These are phyloP conservation scores for Penicillium sp. DNA, from an alignment of 2,329 filamentous ascomycete genomes.

Conservation along the genomic window DNA sequence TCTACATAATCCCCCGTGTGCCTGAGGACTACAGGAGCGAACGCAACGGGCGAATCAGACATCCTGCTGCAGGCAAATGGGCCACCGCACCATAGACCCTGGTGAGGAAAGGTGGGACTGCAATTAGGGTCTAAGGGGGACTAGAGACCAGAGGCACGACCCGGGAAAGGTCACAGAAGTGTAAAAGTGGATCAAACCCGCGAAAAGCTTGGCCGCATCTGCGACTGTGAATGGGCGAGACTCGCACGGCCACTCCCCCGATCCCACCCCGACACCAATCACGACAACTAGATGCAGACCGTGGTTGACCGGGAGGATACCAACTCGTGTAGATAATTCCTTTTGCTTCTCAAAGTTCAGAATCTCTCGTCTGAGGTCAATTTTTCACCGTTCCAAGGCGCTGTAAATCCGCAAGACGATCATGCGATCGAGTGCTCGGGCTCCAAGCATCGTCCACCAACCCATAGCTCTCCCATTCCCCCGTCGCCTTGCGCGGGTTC, in stretches of 20 bases:
- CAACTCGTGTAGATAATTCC: not conserved
- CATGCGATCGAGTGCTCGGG: conserved; percentile 58
- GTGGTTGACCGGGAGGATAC: not conserved
- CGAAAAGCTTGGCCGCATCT: conserved; percentile 1
- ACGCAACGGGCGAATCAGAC: not conserved
- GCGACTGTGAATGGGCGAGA: not conserved
- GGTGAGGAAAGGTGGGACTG: too few relatives aligned
- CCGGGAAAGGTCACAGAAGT: not conserved
- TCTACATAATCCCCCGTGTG: not conserved
- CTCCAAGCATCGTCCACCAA: conserved; percentile 63
- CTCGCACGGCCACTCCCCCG: not conserved
- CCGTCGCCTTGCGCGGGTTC: conserved; percentile 63
- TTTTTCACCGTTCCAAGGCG: not conserved
- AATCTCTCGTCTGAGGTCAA: too few relatives aligned
- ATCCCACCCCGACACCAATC: not conserved
- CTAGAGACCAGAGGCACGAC: too few relatives aligned
- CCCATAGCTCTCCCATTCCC: conserved; percentile 59
- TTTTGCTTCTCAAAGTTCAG: not conserved
- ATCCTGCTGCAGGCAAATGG: not conserved
- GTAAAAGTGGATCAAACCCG: not conserved
- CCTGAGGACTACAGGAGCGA: not conserved
- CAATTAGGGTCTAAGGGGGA: too few relatives aligned
- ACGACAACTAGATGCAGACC: not conserved
- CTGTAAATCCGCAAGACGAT: conserved; percentile 60
- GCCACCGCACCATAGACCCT: not conserved